Base-by-base conservation (phyloP, 1,139 yeast species). In the Scheffersomyces cryptocercus region DNA sequence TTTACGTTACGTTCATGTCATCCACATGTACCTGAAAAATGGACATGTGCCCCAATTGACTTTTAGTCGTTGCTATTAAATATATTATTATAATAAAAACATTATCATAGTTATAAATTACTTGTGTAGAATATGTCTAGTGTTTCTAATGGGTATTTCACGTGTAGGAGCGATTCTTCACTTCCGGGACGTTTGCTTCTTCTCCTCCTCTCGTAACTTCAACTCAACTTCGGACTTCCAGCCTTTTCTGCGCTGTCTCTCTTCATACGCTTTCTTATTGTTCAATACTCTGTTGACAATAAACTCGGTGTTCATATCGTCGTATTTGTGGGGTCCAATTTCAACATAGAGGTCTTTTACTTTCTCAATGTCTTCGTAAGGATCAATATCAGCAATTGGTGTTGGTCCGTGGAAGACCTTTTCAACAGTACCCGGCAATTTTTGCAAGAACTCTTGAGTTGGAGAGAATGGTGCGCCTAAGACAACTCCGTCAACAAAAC, bases 161-260 rank as follows among this genome's bases (percentile, higher is more conserved):
- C 26, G 26, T 20, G 26, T 20, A 20, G 26, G 26, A 20, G 26
- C 26, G 26, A 20, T 20, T 20, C 7, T 20, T 31, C 35, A 31
- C 24, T 31, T 31, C 24, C 15, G 34, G 10, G 14, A 16, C 28
- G 14, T 29, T 38, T 40, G 49, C 15, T 40, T 45, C 42, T 43
- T 41, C 40, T 62, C 67, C 26, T 48, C 53, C 24, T 59, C 65
- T 46, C 59, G 53, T 36, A 73, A 54, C 43, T 56, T 55, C 42
- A 50, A 52, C 48, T 73, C 77, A 11, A 58, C 56, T 48, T 70
- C 74, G 2, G 76, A 69, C 65, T 87, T 86, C 85, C 88, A 84
- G 5, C 93, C 93, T 67, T 87, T 87, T 50, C 80, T 79, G 51
- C 82, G 72, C 62, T 87, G 95, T 54, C 95, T 79, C 53, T 85